Percentiles rank a stretch among this genome's conserved stretches.
Conservation (phyloP, 495 filamentous ascomycete species). For the Penicillium canariense region DNA sequence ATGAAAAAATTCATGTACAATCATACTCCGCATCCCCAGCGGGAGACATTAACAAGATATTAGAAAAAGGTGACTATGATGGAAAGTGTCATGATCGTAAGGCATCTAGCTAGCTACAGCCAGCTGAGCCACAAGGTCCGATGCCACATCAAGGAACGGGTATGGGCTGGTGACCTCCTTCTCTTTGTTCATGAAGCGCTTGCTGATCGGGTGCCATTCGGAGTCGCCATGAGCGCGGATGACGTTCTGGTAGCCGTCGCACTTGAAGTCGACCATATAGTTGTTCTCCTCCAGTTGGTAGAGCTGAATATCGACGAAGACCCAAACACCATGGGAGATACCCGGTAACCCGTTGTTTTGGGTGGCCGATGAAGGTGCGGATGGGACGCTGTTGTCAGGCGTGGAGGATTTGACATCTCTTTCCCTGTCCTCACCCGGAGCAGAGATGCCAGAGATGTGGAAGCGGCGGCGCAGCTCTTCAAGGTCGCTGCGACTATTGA, state of each 20-base stretch:
- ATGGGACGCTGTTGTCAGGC: constrained; percentile 27
- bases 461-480: constrained; percentile 48
- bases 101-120: constrained; percentile 41
- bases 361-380: constrained; percentile 45
- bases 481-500: constrained; percentile 58
- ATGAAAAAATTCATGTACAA: constrained; percentile 2
- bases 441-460: constrained; percentile 43
- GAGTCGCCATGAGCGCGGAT: constrained; percentile 46
- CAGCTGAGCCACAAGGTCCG: constrained; percentile 53
- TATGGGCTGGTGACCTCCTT: constrained; percentile 57
- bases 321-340: constrained; percentile 51
- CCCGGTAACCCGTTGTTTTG: constrained; percentile 31
- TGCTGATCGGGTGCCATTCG: constrained; percentile 49
- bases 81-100: constrained; percentile 16
- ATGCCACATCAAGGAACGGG: constrained; percentile 55
- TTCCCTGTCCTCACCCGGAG: constrained; percentile 35
- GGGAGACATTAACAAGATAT: constrained; percentile 1
- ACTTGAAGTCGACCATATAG: constrained; percentile 98
- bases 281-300: constrained; percentile 92
- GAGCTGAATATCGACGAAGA: constrained; percentile 94
- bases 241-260: constrained; percentile 91
- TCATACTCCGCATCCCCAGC: neutral
- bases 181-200: constrained; percentile 49
- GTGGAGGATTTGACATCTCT: constrained; percentile 23
- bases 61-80: constrained; percentile 2